Evolutionary conservation across 139 green algal genomes (phyloP), one percentile per base, ranked within the genome.

Genomic region (Protoeuglena noctilucae): DNA sequence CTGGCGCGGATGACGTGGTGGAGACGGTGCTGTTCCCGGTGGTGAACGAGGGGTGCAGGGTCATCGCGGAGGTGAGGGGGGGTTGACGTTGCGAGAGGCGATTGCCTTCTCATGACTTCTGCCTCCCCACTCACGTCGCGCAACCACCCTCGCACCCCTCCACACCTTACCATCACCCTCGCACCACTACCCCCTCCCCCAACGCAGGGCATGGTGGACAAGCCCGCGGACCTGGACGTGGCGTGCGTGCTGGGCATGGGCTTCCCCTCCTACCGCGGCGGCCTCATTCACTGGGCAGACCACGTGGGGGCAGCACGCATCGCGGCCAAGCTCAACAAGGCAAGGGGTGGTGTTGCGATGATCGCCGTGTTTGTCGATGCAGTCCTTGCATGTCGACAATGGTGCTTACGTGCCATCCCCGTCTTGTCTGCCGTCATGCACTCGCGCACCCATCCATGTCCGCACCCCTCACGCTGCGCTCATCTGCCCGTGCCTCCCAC

Each of bases 21-120:
- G 88, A 96, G 70, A 93, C 94, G 68, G 88, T 97, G 58, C 94
- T 96, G 73, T 97, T 97, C 80, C 91, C 92, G 1, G 87, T 80
- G 17, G 68, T 80, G 34, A 80, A 80, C 56, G 72, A 80, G 65
- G 72, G 65, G 28, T 85, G 74, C 75, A 65, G 85, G 6, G 82
- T 94, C 2, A 71, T 94, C 23, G 68, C 58, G 12, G 68, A 75
- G 31, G 41, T 43, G 34, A 7, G 34, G 9, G 9, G 9, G 9
- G n/a, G n/a, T n/a, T n/a, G n/a, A n/a, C n/a, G n/a, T n/a, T n/a
- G n/a, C n/a, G n/a, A n/a, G n/a, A n/a, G n/a, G n/a, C n/a, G n/a
- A n/a, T n/a, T n/a, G n/a, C n/a, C n/a, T n/a, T n/a, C n/a, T n/a
- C n/a, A n/a, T n/a, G n/a, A n/a, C n/a, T n/a, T n/a, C n/a, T n/a